Conservation (phyloP, 768 basidiomycete genomes). For the Boletus huronensis region DNA sequence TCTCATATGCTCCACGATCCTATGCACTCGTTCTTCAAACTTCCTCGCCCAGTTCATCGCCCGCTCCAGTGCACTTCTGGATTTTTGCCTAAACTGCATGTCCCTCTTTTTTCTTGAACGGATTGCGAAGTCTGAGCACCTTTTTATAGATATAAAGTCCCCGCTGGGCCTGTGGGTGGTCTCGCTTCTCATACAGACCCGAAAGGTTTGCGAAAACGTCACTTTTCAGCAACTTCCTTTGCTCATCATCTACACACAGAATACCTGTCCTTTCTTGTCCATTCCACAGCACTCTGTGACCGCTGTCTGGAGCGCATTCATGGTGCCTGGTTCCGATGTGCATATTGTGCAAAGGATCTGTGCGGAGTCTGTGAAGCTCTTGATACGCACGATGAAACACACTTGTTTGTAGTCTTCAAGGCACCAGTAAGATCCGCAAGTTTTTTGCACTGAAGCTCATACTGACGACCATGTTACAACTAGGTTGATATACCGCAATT, state of each 20-base stretch:
- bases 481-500: constrained; percentile 75
- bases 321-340: constrained; percentile 92
- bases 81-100: constrained; percentile 68
- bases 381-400: constrained; percentile 78
- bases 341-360: constrained; percentile 83
- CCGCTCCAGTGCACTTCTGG: constrained; percentile 52
- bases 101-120: not conserved
- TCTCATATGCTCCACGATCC: constrained; percentile 83
- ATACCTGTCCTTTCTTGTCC: constrained; percentile 59
- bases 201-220: constrained; percentile 42
- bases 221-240: not conserved
- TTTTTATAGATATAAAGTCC: constrained; percentile 55
- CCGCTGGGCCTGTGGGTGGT: constrained; percentile 53
- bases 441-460: not conserved
- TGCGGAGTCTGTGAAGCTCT: constrained; percentile 78
- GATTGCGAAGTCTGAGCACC: constrained; percentile 5
- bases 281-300: constrained; percentile 77
- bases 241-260: constrained; percentile 35
- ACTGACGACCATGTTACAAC: constrained; percentile 7
- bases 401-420: constrained; percentile 88
- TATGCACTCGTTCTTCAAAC: constrained; percentile 83
- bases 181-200: constrained; percentile 42
- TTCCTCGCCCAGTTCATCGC: constrained; percentile 73
- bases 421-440: constrained; percentile 49
- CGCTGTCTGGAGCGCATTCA: constrained; percentile 75